phyloP scores from a whole-genome alignment of 2,329 filamentous ascomycete species.

The Boeremia lycopersici region DNA sequence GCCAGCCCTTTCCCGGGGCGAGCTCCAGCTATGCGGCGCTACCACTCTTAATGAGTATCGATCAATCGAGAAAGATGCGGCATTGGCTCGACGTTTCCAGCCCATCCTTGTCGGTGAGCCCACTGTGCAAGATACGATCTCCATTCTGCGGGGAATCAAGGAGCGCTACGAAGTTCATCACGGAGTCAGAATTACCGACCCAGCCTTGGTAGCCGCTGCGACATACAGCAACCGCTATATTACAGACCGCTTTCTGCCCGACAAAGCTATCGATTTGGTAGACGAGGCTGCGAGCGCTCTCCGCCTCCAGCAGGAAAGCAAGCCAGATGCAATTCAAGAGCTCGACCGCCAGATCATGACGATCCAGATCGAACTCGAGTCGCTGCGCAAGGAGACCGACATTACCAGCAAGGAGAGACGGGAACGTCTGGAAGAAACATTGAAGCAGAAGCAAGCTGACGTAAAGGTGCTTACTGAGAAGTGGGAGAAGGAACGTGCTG shows the following conservation, averaged over 20 bases:
- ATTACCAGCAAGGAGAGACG: constrained; percentile 85
- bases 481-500: constrained; percentile 88
- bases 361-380: constrained; percentile 95
- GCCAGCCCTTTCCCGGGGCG: constrained; percentile 88
- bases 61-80: constrained; percentile 93
- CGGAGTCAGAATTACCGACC: constrained; percentile 91
- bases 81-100: constrained; percentile 89
- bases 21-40: constrained; percentile 93
- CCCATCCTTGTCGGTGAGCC: constrained; percentile 94
- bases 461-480: constrained; percentile 74
- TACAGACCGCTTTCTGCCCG: constrained; percentile 91
- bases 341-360: constrained; percentile 96
- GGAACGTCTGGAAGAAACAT: constrained; percentile 78
- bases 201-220: constrained; percentile 87
- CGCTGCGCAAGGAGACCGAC: constrained; percentile 90
- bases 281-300: constrained; percentile 93
- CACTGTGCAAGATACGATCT: constrained; percentile 88
- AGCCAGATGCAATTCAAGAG: constrained; percentile 90
- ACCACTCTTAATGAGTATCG: constrained; percentile 94
- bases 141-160: constrained; percentile 94
- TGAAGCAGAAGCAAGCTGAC: constrained; percentile 79
- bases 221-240: constrained; percentile 95
- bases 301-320: constrained; percentile 92
- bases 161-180: constrained; percentile 98
- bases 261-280: constrained; percentile 96